Evolutionary conservation across 78 protist species (phyloP), one percentile per base, ranked within the genome.

Genomic region (Dictyostelium purpureum): DNA sequence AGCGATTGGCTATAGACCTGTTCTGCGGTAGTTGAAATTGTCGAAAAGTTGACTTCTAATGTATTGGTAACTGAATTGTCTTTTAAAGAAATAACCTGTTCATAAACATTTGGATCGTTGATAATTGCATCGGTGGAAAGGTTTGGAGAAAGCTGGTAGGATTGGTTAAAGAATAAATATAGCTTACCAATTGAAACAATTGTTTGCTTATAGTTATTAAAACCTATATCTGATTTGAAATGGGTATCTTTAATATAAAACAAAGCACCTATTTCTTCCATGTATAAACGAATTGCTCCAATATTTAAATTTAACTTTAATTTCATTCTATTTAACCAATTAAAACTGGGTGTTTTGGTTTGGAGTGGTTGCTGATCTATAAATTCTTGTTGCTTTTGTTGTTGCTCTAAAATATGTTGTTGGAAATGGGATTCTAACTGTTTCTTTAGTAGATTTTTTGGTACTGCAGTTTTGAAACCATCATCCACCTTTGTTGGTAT

Each of bases 101-200:
- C 63, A 26, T 71, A 69, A 10, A 38, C 21, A 38, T 37, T 69
- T 69, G 76, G 76, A n/a, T 69, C 56, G 18, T 69, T n/a, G 40
- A 69, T 40, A 2, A 69, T 69, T 24, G 6, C 16, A n/a, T 69
- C 54, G 21, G 40, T 69, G 16, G 47, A n/a, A 40, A 40, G 24
- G 3, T 0, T 38, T 19, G 54, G n/a, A 21, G 56, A 69, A n/a
- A 35, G 45, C 33, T 69, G 52, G 33, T 69, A 31, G 18, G 16
- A 4, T 33, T 69, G 51, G 33, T 71, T 38, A 71, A n/a, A 38
- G 37, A 70, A 42, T 54, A 82, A 24, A 38, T 82, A 49, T 1
- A 82, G 28, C 38, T 82, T 82, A 26, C 90, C 90, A 70, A 82
- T 38, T 21, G 52, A 51, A 14, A 82, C 1, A 4, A 21, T 31